A percentile compares a stretch with the other conserved stretches of the same genome.
Evolutionary conservation across 2,329 filamentous ascomycete genomes (phyloP).

Genomic region (Mariannaea sp.): DNA sequence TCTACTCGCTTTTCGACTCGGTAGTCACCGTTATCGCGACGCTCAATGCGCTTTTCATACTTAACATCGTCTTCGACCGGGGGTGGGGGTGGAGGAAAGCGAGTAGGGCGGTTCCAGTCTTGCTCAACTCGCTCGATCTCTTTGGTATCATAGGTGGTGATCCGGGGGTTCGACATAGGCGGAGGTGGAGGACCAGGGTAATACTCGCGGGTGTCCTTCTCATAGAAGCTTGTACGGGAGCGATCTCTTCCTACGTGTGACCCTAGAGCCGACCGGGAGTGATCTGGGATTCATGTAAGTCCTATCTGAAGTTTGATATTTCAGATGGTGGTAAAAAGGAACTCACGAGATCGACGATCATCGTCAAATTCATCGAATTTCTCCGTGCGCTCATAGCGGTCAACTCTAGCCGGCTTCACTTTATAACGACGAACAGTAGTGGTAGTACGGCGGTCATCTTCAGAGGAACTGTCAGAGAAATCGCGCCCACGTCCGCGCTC

Average conservation of each 20-base stretch:
- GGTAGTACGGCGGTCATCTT: conserved; percentile 53
- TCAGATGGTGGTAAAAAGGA: conserved; percentile 5
- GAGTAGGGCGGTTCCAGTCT: conserved; percentile 52
- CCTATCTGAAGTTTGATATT: conserved; percentile 51
- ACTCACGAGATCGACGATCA: conserved; percentile 51
- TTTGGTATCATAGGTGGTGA: conserved; percentile 45
- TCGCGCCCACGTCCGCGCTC: conserved; percentile 39
- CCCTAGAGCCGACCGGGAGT: conserved; percentile 58
- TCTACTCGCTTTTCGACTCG: conserved; percentile 59
- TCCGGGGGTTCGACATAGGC: conserved; percentile 37
- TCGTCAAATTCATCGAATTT: conserved; percentile 51
- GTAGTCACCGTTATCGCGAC: conserved; percentile 50
- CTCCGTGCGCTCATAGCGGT: conserved; percentile 47
- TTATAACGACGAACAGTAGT: conserved; percentile 60
- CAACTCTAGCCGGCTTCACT: conserved; percentile 49
- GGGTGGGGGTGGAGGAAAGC: conserved; percentile 36
- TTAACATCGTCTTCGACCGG: conserved; percentile 56
- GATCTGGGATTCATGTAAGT: conserved; percentile 47
- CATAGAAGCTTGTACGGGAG: conserved; percentile 49
- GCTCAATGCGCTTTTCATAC: conserved; percentile 58
- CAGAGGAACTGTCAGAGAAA: conserved; percentile 40
- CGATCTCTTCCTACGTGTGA: conserved; percentile 43
- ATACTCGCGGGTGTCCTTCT: conserved; percentile 40
- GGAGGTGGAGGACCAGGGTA: conserved; percentile 31
- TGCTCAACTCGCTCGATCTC: conserved; percentile 47